Evolutionary conservation across 352 stramenopile genomes (phyloP).

Genomic region (Pseudoperonospora humuli): DNA sequence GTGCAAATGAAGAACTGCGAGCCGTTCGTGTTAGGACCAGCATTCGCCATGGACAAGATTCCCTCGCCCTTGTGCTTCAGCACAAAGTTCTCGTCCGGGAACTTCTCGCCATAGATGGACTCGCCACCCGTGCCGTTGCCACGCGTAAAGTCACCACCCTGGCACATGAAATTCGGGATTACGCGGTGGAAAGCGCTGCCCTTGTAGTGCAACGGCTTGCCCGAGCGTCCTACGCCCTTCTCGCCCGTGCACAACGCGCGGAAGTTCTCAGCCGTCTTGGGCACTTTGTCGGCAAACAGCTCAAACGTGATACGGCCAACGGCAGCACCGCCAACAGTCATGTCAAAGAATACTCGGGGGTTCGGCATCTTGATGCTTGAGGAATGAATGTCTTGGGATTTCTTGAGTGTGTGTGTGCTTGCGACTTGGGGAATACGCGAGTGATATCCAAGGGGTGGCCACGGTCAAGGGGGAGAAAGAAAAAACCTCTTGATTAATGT

Average conservation of each 20-base stretch:
- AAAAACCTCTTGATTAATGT: slow-evolving; percentile 17
- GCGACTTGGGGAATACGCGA: slow-evolving; percentile 28
- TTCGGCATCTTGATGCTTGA: slow-evolving; percentile 59
- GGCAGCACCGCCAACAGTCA: slow-evolving; percentile 89
- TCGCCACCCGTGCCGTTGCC: slow-evolving; percentile 88
- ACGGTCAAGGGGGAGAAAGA: background rate
- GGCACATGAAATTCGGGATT: slow-evolving; percentile 92
- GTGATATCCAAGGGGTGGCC: slow-evolving; percentile 1
- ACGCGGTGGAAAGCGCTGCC: slow-evolving; percentile 89
- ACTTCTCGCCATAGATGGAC: slow-evolving; percentile 93
- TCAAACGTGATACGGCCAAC: slow-evolving; percentile 88
- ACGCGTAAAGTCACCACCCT: slow-evolving; percentile 96
- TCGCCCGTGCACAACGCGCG: slow-evolving; percentile 97
- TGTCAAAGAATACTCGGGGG: slow-evolving; percentile 96
- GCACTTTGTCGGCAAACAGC: slow-evolving; percentile 83
- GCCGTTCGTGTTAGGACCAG: slow-evolving; percentile 94
- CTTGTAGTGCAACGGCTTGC: slow-evolving; percentile 83
- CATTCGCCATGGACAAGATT: slow-evolving; percentile 95
- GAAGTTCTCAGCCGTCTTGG: slow-evolving; percentile 98
- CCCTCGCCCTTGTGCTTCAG: slow-evolving; percentile 86
- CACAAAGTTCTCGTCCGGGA: slow-evolving; percentile 96
- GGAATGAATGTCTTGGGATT: background rate
- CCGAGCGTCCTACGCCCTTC: slow-evolving; percentile 77
- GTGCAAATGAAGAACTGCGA: slow-evolving; percentile 97
- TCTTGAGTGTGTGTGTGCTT: slow-evolving; percentile 19